Evolutionary conservation across 176 grass and related monocot genomes (phyloP), one percentile per base, ranked within the genome.

Genomic region (Dendrocalamus sinicus): DNA sequence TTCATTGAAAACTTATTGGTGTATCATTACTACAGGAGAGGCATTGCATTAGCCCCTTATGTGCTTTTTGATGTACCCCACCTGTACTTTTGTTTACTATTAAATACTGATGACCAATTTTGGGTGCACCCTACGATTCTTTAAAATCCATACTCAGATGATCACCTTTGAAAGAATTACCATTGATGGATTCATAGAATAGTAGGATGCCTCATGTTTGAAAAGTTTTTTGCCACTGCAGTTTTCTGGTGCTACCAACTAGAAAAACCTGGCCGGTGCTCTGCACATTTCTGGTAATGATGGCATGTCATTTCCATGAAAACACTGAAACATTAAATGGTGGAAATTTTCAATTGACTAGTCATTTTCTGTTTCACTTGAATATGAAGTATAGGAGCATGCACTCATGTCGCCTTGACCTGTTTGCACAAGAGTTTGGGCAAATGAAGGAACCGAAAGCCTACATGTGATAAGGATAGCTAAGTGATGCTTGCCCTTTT

Each of bases 401-500:
- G 43, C 19, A 66, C 77, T 66, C 20, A 20, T 67, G 26, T 65
- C 6, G 52, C 11, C 1, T 28, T n/a, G 23, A 62, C 10, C n/a
- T 53, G 45, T 81, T 40, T 40, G 23, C 61, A 80, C 0, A 17
- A 39, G 65, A 11, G 28, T 80, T 67, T 28, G 15, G 51, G 16
- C 65, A 51, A 52, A 32, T 12, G 5, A 17, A 15, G 22, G 48
- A 81, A 78, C 9, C 41, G n/a, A 70, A 55, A 16, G 30, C 47
- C 32, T 70, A 14, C 30, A n/a, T 45, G 48, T 35, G 81, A 83
- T 73, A 14, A 72, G 6, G 1, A 70, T 16, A 81, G 19, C 79
- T 81, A 7, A 14, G 7, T 46, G 32, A 53, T 24, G 40, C 66
- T 55, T 70, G 7, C 16, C 16, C 22, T 68, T 13, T 72, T 9